These are phyloP conservation scores for Diaporthe ilicicola DNA, from an alignment of 2,329 filamentous ascomycete species.

Conservation along the genomic window DNA sequence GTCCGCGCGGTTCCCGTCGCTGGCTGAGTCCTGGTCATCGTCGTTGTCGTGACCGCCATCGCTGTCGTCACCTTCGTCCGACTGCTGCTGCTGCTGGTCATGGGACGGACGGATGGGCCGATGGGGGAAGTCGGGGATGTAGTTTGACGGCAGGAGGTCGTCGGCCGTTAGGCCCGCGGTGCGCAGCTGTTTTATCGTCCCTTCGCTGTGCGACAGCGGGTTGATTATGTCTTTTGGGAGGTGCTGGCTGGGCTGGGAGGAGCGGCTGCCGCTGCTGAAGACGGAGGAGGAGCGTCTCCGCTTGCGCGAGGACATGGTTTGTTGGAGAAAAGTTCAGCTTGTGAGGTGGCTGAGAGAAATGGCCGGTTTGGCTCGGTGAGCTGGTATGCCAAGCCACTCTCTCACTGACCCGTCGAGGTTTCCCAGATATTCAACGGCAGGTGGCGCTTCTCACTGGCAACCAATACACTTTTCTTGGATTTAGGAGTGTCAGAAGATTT, in stretches of 20 bases:
- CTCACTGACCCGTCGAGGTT: background rate
- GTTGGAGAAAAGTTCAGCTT: background rate
- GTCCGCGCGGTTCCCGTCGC: conserved; percentile 24
- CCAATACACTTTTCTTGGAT: background rate
- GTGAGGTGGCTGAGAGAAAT: conserved; percentile 27
- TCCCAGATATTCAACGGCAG: background rate
- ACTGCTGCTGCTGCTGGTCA: background rate
- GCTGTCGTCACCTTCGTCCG: background rate
- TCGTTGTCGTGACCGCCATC: background rate
- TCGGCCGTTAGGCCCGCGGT: conserved; percentile 61
- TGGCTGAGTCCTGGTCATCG: conserved; percentile 24
- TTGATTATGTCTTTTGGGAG: conserved; percentile 54
- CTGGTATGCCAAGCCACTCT: background rate
- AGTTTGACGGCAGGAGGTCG: conserved; percentile 51
- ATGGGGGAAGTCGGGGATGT: conserved; percentile 61
- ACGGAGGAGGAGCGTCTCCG: conserved; percentile 44
- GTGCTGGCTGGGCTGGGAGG: conserved; percentile 22
- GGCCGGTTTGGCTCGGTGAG: background rate
- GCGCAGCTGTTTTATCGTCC: conserved; percentile 60
- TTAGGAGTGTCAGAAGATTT: background rate
- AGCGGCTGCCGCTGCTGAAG: conserved; percentile 33
- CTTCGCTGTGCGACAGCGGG: conserved; percentile 62
- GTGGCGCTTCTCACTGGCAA: too few species aligned
- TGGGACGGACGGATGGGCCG: conserved; percentile 37
- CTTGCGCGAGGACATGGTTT: conserved; percentile 40